Evolutionary conservation across 345 rosid genomes (phyloP), one percentile per base, ranked within the genome.

Genomic region (Eucalyptus caleyi): DNA sequence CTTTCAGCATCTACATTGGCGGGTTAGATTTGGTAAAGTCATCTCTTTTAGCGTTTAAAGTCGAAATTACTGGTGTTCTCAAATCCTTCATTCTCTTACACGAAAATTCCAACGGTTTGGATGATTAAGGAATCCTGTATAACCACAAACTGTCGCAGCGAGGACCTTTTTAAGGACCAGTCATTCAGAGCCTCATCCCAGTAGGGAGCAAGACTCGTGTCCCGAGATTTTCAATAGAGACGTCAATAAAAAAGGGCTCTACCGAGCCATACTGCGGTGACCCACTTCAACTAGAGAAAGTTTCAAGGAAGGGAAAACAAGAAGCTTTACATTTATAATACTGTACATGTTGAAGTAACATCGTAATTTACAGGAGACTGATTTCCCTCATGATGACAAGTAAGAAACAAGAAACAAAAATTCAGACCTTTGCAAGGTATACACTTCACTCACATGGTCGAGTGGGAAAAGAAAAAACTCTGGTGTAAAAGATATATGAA

Each of bases 361-460:
- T 91, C 92, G 40, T 9, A 81, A 87, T 90, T 90, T 89, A 93
- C 92, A 90, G 72, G 13, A 82, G 49, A 72, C 88, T 88, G 92
- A 91, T 91, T 90, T 88, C 89, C 91, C 92, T 91, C 88, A 16
- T 50, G 89, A 45, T 50, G 54, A 26, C 89, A 87, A 62, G 42
- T 59, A 50, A 32, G 77, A 37, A 69, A 42, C 93, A 88, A 90
- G 87, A 89, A 91, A 92, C 92, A 92, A 53, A 53, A 67, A 88
- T 69, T 80, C 86, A 51, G 80, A 88, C 69, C 91, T 89, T 30
- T 92, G 87, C 53, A 77, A 67, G 53, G 50, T 60, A 80, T 21
- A 23, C 40, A 23, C 40, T 88, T 54, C 45, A 32, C 88, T 86
- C 83, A 69, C 80, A 40, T 53, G 18, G 87, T 23, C 72, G 88